Base-by-base conservation (phyloP, 305 asterid species). In the Solanum hybrid region DNA sequence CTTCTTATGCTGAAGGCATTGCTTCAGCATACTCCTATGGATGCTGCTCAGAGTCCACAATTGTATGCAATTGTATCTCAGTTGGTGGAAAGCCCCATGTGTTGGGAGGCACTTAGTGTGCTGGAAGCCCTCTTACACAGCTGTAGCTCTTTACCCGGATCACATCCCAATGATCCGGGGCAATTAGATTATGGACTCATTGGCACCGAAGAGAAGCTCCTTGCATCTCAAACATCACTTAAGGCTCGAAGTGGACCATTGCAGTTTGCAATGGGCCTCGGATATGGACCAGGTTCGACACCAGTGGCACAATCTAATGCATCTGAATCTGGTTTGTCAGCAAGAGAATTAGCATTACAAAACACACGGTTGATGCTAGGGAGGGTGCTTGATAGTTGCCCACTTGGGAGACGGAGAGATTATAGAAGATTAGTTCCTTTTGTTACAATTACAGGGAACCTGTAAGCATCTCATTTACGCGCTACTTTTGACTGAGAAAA, bases 81-180 rank as follows among this genome's bases (percentile, higher is more conserved):
- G 91, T 95, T 98, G 73, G 99, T 98, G 17, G 99, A 98, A 92
- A 97, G 99, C 89, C 96, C 99, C 15, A 91, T 98, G 81, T 95
- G 98, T 94, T 96, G 97, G 98, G 99, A 98, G 92, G 99, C 99
- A 84, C 98, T 97, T 24, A 93, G 99, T 89, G 99, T 98, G 83
- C 93, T 98, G 31, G 99, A 98, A 93, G 99, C 99, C 57, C 99
- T 98, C 81, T 89, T 98, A 89, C 99, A 98, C 91, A 97, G 99
- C 94, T 98, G 99, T 90, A 96, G 99, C 95, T 95, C 99, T 17
- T 83, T 83, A 29, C 88, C 88, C 34, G 97, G 98, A 79, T 92
- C 98, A 89, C 98, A 95, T 78, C 96, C 96, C 1, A 92, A 93
- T 1, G 99, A 96, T 12, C 91, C 94, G 1, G 94, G 93, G 34